Evolutionary conservation across 306 rosid genomes (phyloP).

Genomic region (Acacia acuminata): DNA sequence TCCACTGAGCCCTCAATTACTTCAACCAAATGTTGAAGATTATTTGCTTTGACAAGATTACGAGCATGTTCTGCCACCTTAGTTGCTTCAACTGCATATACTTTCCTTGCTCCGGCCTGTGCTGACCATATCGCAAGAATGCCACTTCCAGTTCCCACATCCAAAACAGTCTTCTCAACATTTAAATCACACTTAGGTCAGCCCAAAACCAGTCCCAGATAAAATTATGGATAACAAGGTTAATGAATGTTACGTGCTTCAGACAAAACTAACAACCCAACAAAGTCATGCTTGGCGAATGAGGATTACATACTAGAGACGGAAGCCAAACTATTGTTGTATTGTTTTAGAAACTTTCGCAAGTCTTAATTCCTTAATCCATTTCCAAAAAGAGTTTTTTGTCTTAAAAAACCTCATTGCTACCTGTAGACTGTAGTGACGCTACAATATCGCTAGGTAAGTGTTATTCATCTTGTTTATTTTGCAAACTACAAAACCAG

Average conservation of each 20-base stretch:
- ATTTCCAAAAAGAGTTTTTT: neutral
- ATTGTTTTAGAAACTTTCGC: neutral
- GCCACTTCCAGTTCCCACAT: constrained; percentile 99
- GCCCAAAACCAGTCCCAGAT: constrained; percentile 25
- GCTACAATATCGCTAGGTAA: neutral
- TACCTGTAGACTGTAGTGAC: neutral
- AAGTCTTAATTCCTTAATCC: neutral
- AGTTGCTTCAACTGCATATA: constrained; percentile 97
- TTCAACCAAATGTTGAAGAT: constrained; percentile 67
- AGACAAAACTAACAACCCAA: neutral
- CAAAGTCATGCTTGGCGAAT: neutral
- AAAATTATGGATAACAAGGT: neutral
- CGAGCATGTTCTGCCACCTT: constrained; percentile 95
- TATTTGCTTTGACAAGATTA: constrained; percentile 74
- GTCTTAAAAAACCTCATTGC: neutral
- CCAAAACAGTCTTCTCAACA: constrained; percentile 82
- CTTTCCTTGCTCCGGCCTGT: constrained; percentile 98
- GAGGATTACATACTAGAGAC: neutral
- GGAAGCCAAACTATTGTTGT: neutral
- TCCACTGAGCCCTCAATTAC: constrained; percentile 93
- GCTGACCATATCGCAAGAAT: constrained; percentile 99
- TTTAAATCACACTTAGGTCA: constrained; percentile 28
- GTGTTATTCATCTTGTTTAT: neutral
- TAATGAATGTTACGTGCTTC: neutral
- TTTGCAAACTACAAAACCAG: neutral